These are phyloP conservation scores for Neocatenulostroma microsporum DNA, from an alignment of 2,329 filamentous ascomycete species.

Conservation along the genomic window DNA sequence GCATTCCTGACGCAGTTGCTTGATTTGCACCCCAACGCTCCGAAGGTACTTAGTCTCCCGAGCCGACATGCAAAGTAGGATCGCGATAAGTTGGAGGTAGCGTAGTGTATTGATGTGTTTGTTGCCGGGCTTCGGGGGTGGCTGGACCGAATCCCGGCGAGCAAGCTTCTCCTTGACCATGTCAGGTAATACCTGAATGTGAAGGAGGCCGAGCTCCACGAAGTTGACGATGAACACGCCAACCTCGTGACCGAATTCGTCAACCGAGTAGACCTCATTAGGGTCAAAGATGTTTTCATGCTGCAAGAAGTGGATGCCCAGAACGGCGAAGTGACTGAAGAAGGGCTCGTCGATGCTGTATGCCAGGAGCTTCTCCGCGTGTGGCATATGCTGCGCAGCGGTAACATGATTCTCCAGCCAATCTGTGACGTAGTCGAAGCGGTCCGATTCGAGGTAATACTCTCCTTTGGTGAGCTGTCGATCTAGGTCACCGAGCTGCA, in stretches of 20 bases:
- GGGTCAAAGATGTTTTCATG: slow-evolving; percentile 4
- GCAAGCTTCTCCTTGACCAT: slow-evolving; percentile 9
- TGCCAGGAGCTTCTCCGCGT: background rate
- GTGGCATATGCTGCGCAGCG: background rate
- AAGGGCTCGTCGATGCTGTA: slow-evolving; percentile 6
- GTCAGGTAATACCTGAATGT: slow-evolving; percentile 6
- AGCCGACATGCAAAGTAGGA: background rate
- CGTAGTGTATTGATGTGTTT: slow-evolving; percentile 1
- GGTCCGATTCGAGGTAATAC: background rate
- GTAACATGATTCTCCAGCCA: slow-evolving; percentile 5
- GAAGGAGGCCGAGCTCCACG: slow-evolving; percentile 5
- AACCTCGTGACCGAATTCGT: background rate
- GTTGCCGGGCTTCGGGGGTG: background rate
- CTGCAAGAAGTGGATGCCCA: background rate
- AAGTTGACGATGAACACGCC: slow-evolving; percentile 3
- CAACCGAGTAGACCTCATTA: background rate
- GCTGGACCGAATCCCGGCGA: slow-evolving; percentile 8
- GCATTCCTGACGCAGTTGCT: background rate
- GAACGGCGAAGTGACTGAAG: slow-evolving; percentile 3
- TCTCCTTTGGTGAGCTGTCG: background rate
- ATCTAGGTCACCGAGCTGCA: slow-evolving; percentile 8
- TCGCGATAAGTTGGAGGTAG: slow-evolving; percentile 2
- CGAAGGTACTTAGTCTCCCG: background rate
- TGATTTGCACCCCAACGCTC: slow-evolving; percentile 9
- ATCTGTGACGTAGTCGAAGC: slow-evolving; percentile 2